A percentile compares a stretch with the other conserved stretches of the same genome.
Conservation (phyloP, 2,329 filamentous ascomycete genomes). For the Epichloe brachyelytri region DNA sequence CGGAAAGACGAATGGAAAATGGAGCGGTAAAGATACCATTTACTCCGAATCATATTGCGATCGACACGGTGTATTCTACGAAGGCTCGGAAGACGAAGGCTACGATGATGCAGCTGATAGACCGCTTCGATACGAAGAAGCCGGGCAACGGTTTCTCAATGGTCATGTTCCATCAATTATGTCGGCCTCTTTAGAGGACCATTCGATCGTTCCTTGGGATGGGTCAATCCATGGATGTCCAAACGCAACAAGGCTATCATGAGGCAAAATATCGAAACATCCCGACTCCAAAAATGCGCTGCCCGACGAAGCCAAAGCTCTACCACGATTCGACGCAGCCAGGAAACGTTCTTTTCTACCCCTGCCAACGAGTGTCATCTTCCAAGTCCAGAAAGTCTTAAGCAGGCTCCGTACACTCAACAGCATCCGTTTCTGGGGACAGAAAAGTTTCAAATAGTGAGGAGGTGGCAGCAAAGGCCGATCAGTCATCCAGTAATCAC, state of each 20-base stretch:
- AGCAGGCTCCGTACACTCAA: slow-evolving; percentile 18
- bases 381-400: slow-evolving; percentile 28
- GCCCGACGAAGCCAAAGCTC: slow-evolving; percentile 4
- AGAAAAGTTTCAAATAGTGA: slow-evolving; percentile 19
- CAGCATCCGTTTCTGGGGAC: slow-evolving; percentile 18
- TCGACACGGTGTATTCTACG: slow-evolving; percentile 36
- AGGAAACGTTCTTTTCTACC: slow-evolving; percentile 9
- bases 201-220: slow-evolving; percentile 30
- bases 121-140: slow-evolving; percentile 42
- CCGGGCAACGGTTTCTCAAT: slow-evolving; percentile 44
- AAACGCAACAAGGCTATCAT: background rate
- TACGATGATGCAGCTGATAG: slow-evolving; percentile 33
- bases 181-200: slow-evolving; percentile 48
- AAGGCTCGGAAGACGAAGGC: slow-evolving; percentile 45
- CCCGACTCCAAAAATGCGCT: background rate
- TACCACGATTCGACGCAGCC: slow-evolving; percentile 1
- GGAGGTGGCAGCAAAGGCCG: slow-evolving; percentile 20
- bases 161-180: slow-evolving; percentile 44
- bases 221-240: slow-evolving; percentile 21
- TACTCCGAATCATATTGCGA: slow-evolving; percentile 32
- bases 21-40: slow-evolving; percentile 21
- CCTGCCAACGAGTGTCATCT: slow-evolving; percentile 22
- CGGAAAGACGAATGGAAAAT: slow-evolving; percentile 4
- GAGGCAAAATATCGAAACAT: background rate
- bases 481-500: slow-evolving; percentile 1